Evolutionary conservation across 768 basidiomycete genomes (phyloP).

Genomic region (Hypsizygus marmoreus): DNA sequence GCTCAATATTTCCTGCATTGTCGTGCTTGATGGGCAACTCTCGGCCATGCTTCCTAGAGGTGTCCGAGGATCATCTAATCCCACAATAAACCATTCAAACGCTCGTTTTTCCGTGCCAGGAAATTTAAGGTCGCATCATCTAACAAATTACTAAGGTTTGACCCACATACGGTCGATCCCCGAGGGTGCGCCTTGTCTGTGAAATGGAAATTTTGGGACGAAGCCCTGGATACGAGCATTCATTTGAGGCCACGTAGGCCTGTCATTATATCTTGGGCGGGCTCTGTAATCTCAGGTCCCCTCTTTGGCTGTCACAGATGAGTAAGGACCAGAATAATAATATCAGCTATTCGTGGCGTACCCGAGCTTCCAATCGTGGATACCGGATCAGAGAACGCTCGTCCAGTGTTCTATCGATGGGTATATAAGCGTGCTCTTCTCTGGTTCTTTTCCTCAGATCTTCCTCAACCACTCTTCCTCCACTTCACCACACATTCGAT

Average conservation of each 20-base stretch:
- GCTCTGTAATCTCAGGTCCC: too few relatives aligned
- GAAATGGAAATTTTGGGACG: not conserved
- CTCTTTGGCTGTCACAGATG: too few relatives aligned
- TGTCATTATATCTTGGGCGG: too few relatives aligned
- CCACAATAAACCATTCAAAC: too few relatives aligned
- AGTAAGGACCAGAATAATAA: too few relatives aligned
- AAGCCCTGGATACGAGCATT: not conserved
- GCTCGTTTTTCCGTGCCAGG: not conserved
- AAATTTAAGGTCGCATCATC: not conserved
- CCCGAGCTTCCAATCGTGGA: not conserved
- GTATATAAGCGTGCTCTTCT: not conserved
- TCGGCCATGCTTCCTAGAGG: too few relatives aligned
- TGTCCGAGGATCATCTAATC: too few relatives aligned
- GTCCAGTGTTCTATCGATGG: not conserved
- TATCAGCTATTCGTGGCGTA: too few relatives aligned
- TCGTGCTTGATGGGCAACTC: too few relatives aligned
- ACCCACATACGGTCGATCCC: not conserved
- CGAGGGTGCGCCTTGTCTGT: not conserved
- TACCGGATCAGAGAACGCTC: not conserved
- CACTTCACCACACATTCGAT: not conserved
- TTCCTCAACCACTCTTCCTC: slow-evolving; percentile 2
- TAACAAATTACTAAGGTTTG: not conserved
- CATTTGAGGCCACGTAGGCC: too few relatives aligned
- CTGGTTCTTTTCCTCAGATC: not conserved
- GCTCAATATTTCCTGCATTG: too few relatives aligned